Base-by-base conservation (phyloP, 2,329 filamentous ascomycete genomes). In the Colletotrichum somersetense region DNA sequence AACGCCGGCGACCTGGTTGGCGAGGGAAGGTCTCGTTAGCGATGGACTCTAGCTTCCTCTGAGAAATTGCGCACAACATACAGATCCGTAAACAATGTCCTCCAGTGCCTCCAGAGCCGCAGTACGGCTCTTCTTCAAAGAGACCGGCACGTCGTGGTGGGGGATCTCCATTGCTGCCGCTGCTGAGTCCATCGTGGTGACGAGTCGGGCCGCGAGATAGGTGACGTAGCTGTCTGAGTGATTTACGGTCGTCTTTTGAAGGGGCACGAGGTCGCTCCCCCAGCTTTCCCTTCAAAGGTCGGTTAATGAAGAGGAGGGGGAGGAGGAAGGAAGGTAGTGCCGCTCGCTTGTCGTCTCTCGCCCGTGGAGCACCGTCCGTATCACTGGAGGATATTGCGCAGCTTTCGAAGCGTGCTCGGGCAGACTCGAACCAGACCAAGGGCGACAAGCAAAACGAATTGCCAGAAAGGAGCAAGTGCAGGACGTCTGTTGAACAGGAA, bases 11-110 rank as follows among this genome's bases (percentile, higher is more conserved):
- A 89, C 82, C 93, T 95, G 75, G 53, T 57, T 16, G 59, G 26
- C 7, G 14, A 58, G 35, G 12, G n/a, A 48, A 14, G n/a, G 16
- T 35, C 74, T 63, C 67, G 35, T 55, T 11, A 72, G 35, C 57
- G 50, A 23, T 66, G 52, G 14, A 20, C 6, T 11, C 20, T 18
- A 20, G 48, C 35, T 56, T 61, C 14, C 5, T 23, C 42, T 7
- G 61, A 35, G 14, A 62, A 33, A 23, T 33, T 57, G 33, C 33
- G 48, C n/a, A 35, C 63, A 74, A 83, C 91, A 81, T 83, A 95
- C 90, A 71, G 96, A 98, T 80, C 96, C 96, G 81, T 94, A 98
- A 14, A 92, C 79, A 67, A 99, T 89, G 79, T 98, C 95, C 81
- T 97, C 95, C 52, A 96, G 78, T 6, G 94, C 93, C 78, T 96